Percentiles rank a stretch among this genome's conserved stretches.
Evolutionary conservation across 768 basidiomycete species (phyloP).

Genomic region (Calocybe cyanea): DNA sequence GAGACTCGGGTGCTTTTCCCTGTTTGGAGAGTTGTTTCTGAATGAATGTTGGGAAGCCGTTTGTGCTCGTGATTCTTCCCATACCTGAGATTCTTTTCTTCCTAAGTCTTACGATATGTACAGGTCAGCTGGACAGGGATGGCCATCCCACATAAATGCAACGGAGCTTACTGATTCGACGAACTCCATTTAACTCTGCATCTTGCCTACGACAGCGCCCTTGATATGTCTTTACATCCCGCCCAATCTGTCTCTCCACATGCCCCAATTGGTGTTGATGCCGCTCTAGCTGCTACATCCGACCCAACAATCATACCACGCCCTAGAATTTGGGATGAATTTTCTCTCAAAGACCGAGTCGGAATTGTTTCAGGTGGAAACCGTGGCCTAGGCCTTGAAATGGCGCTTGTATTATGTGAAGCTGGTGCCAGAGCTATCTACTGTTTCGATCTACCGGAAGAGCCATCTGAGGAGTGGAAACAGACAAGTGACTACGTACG

Average conservation of each 20-base stretch:
- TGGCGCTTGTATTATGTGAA: conserved; percentile 72
- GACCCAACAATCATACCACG: conserved; percentile 30
- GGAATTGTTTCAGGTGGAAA: conserved; percentile 63
- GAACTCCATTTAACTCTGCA: neutral
- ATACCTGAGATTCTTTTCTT: no score
- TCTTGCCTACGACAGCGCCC: neutral
- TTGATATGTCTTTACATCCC: neutral
- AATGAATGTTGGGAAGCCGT: no score
- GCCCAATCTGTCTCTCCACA: conserved; percentile 49
- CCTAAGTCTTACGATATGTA: no score
- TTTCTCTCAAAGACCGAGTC: conserved; percentile 53
- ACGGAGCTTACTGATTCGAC: neutral
- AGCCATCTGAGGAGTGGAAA: conserved; percentile 56
- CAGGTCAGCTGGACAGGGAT: neutral
- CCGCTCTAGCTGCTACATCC: conserved; percentile 43
- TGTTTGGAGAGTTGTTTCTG: no score
- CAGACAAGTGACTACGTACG: conserved; percentile 49
- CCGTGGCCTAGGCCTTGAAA: conserved; percentile 77
- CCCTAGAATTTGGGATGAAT: conserved; percentile 58
- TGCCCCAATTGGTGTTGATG: conserved; percentile 59
- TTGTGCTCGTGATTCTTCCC: no score
- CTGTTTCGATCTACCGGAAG: conserved; percentile 58
- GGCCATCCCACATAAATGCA: neutral
- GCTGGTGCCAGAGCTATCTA: conserved; percentile 68
- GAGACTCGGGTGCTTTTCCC: no score